These are phyloP conservation scores for Myxozyma kluyveri DNA, from an alignment of 805 yeast genomes.

Conservation along the genomic window DNA sequence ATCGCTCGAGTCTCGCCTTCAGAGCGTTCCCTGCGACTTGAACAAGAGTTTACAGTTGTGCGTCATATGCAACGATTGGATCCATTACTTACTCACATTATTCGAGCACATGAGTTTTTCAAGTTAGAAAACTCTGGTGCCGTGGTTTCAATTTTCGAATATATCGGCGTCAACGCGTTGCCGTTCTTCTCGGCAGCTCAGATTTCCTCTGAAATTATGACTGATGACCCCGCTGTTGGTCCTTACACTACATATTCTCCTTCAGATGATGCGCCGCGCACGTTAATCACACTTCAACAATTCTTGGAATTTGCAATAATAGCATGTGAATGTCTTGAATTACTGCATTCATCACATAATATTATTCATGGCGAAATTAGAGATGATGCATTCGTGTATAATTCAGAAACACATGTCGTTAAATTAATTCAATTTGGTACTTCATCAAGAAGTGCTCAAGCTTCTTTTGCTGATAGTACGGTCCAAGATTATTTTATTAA, in stretches of 20 bases:
- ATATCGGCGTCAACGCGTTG: conserved; percentile 22
- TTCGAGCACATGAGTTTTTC: conserved; percentile 24
- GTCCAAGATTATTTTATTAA: conserved; percentile 12
- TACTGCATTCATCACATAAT: conserved; percentile 26
- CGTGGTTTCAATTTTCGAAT: conserved; percentile 27
- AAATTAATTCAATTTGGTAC: conserved; percentile 28
- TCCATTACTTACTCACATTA: conserved; percentile 17
- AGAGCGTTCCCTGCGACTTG: conserved; percentile 20
- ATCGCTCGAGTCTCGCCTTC: conserved; percentile 25
- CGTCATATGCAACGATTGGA: conserved; percentile 27
- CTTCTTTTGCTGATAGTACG: neutral
- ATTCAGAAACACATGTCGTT: conserved; percentile 17
- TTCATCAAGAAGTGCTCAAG: conserved; percentile 14
- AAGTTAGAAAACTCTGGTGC: conserved; percentile 15
- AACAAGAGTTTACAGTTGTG: conserved; percentile 27
- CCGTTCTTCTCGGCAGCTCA: conserved; percentile 16
- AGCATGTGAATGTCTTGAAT: conserved; percentile 28
- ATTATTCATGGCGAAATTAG: conserved; percentile 31
- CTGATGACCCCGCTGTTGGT: conserved; percentile 1
- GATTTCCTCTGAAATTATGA: neutral
- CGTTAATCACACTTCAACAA: conserved; percentile 21
- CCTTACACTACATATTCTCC: conserved; percentile 7
- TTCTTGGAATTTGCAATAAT: conserved; percentile 30
- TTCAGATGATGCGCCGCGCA: neutral
- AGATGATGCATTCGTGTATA: conserved; percentile 28